Percentiles rank a stretch among this genome's conserved stretches.
Evolutionary conservation across 1,284 basidiomycete genomes (phyloP).

Genomic region (Xerocomus cyaneibrunnescens): DNA sequence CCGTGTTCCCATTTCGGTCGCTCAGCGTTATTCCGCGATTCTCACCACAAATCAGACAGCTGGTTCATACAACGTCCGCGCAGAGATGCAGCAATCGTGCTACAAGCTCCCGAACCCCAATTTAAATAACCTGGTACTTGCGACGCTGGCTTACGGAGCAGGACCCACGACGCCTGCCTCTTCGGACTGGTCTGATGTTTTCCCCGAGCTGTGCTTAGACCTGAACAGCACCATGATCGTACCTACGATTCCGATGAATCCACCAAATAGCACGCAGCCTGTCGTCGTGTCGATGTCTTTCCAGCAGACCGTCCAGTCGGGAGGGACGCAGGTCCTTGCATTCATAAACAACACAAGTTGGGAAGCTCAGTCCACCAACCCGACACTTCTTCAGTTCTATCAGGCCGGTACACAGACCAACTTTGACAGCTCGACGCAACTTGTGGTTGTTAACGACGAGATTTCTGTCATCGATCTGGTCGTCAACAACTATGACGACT

Average conservation of each 20-base stretch:
- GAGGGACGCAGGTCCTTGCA: constrained; percentile 28
- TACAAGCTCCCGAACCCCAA: constrained; percentile 34
- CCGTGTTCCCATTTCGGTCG: constrained; percentile 32
- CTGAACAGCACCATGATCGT: constrained; percentile 33
- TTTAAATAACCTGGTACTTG: constrained; percentile 33
- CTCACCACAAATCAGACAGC: constrained; percentile 33
- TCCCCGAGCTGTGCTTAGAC: constrained; percentile 27
- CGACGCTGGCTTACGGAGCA: constrained; percentile 29
- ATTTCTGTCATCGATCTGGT: constrained; percentile 30
- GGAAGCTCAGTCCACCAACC: constrained; percentile 24
- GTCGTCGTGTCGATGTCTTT: constrained; percentile 28
- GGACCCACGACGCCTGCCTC: constrained; percentile 24
- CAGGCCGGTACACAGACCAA: constrained; percentile 27
- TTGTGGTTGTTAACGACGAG: constrained; percentile 30
- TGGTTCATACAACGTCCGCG: constrained; percentile 35
- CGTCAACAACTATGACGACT: constrained; percentile 30
- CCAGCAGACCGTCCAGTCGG: constrained; percentile 32
- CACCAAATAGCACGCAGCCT: constrained; percentile 29
- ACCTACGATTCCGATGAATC: constrained; percentile 25
- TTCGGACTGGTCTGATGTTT: constrained; percentile 29
- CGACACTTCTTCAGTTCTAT: constrained; percentile 33
- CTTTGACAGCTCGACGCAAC: constrained; percentile 23
- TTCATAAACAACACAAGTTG: constrained; percentile 34
- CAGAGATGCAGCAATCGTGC: constrained; percentile 32
- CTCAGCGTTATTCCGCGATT: constrained; percentile 35